Evolutionary conservation across 2,329 filamentous ascomycete species (phyloP), one percentile per base, ranked within the genome.

Genomic region (Cadophora sp.): DNA sequence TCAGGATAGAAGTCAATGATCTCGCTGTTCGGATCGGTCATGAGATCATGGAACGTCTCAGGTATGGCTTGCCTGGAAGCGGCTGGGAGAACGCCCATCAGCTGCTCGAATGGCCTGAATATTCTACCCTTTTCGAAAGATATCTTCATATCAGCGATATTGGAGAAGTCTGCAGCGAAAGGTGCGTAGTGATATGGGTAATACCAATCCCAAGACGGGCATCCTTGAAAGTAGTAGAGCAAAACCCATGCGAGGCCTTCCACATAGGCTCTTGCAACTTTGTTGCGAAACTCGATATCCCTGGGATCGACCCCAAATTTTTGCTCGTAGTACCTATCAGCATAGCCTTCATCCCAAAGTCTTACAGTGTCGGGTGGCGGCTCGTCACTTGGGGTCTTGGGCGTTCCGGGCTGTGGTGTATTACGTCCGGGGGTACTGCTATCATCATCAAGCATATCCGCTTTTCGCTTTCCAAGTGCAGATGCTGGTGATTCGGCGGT

Each of bases 131-230:
- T 93, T 68, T 93, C 87, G 74, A 99, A 99, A 22, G 86, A 83
- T 72, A 97, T 88, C 37, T 92, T 85, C 84, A 97, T 89, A 73
- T 93, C 89, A 63, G 85, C 87, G 56, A 99, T 85, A 66, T 94
- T 90, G 68, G 92, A 90, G 79, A 99, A 99, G 79, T 99, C 96
- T 63, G 94, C 92, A 2, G 96, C 96, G 78, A 99, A 99, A 3
- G 97, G 96, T 1, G 96, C 97, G 78, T 99, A 99, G 78, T 99
- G 96, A 77, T 98, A 97, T 0, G 96, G 96, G 77, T 97, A 99
- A 79, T 96, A 99, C 96, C 96, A 99, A 63, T 95, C 97, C 96
- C 97, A 99, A 0, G 94, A 97, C 26, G 96, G 94, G 76, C 96
- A 99, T 29, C 96, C 96, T 80, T 99, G 96, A 80, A 97, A 97